A percentile compares a stretch with the other conserved stretches of the same genome.
Conservation (phyloP, 2,329 filamentous ascomycete genomes). For the Fulvia fulva region DNA sequence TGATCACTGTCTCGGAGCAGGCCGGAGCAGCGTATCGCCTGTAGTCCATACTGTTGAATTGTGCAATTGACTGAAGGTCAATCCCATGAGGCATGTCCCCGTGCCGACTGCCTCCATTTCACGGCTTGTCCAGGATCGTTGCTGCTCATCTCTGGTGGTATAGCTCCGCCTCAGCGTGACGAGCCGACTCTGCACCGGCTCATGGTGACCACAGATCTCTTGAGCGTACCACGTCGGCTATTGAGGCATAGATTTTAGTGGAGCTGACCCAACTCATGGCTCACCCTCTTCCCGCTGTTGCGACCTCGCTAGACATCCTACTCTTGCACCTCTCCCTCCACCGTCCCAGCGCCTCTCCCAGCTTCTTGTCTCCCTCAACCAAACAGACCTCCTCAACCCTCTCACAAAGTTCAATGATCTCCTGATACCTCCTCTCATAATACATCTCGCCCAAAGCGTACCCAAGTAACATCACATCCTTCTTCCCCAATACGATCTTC, state of each 20-base stretch:
- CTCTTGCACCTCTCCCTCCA: conserved; percentile 25
- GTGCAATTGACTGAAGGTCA: too few relatives aligned
- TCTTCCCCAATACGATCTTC: conserved; percentile 27
- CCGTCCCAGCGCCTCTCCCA: conserved; percentile 20
- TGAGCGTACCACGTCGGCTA: too few relatives aligned
- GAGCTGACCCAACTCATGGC: neutral
- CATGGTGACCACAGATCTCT: too few relatives aligned
- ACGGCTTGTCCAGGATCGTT: too few relatives aligned
- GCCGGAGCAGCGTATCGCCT: neutral
- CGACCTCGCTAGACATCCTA: conserved; percentile 10
- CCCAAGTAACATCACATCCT: conserved; percentile 36
- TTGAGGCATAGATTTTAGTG: too few relatives aligned
- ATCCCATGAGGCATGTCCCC: too few relatives aligned
- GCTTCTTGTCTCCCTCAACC: conserved; percentile 24
- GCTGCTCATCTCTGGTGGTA: too few relatives aligned
- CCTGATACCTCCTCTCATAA: conserved; percentile 55
- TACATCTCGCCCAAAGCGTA: conserved; percentile 58
- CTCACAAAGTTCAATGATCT: conserved; percentile 28
- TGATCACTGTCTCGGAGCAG: conserved; percentile 1
- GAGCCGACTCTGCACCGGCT: too few relatives aligned
- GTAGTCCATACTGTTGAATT: neutral
- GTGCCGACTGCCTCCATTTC: too few relatives aligned
- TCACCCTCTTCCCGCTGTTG: too few relatives aligned
- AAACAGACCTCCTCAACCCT: conserved; percentile 22
- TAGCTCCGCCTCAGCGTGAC: too few relatives aligned